These are phyloP conservation scores for Paraphaeosphaeria minitans DNA, from an alignment of 2,329 filamentous ascomycete species.

Conservation along the genomic window DNA sequence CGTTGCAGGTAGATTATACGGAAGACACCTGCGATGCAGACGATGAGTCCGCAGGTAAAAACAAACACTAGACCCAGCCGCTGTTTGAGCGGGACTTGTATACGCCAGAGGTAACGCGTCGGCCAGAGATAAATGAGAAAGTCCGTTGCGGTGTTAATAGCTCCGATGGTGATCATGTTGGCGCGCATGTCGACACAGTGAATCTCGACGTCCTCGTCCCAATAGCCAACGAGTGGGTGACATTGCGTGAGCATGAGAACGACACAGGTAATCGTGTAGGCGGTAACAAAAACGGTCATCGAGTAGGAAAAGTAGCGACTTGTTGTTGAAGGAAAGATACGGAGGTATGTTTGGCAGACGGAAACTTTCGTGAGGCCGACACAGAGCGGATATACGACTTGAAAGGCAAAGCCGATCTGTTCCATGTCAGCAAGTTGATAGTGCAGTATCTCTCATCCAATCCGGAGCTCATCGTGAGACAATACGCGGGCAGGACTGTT, in stretches of 20 bases:
- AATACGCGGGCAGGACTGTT: background rate
- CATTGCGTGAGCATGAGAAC: constrained; percentile 5
- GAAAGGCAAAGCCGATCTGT: constrained; percentile 6
- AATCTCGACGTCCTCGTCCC: constrained; percentile 3
- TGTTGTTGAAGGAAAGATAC: constrained; percentile 5
- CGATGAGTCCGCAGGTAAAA: constrained; percentile 8
- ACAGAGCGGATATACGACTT: constrained; percentile 2
- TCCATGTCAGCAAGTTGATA: background rate
- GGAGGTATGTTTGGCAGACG: constrained; percentile 9
- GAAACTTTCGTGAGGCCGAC: constrained; percentile 9
- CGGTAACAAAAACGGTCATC: constrained; percentile 7
- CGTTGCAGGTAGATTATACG: constrained; percentile 3
- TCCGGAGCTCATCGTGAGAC: background rate
- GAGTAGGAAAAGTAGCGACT: constrained; percentile 1
- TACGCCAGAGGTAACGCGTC: constrained; percentile 7
- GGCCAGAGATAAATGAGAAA: constrained; percentile 10
- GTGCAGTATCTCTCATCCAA: no score
- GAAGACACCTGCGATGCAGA: constrained; percentile 8
- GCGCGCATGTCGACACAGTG: constrained; percentile 7
- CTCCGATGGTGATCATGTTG: constrained; percentile 11
- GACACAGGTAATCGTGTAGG: constrained; percentile 6
- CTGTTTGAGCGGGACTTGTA: constrained; percentile 7
- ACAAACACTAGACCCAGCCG: constrained; percentile 9
- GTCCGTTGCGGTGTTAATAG: constrained; percentile 7
- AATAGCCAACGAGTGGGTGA: constrained; percentile 3